Evolutionary conservation across 164 flowering plant genomes (phyloP).

Genomic region (Santalum album): DNA sequence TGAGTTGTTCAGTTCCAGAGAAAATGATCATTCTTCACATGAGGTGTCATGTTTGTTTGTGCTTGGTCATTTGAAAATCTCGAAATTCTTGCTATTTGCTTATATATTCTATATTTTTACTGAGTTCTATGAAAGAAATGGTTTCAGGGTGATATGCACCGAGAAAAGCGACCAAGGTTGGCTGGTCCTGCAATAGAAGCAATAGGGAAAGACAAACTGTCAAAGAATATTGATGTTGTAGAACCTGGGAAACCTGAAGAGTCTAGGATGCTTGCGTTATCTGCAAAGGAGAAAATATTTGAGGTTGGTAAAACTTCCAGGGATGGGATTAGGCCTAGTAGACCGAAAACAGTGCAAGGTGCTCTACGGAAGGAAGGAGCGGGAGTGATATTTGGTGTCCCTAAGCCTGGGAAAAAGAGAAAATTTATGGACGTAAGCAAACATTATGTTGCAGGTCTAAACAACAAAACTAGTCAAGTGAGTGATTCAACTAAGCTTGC

Average conservation of each 20-base stretch:
- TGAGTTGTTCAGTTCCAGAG: constrained; percentile 42
- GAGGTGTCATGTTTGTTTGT: constrained; percentile 30
- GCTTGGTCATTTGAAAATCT: no score
- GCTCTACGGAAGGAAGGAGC: constrained; percentile 76
- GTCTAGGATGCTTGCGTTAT: not conserved
- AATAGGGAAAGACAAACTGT: constrained; percentile 30
- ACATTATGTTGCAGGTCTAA: constrained; percentile 55
- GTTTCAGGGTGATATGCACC: constrained; percentile 65
- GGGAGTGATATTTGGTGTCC: constrained; percentile 75
- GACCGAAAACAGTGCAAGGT: constrained; percentile 40
- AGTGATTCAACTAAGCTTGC: constrained; percentile 46
- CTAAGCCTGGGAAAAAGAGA: constrained; percentile 92
- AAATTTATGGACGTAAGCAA: constrained; percentile 99
- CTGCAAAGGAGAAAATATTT: constrained; percentile 52
- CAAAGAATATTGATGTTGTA: constrained; percentile 18
- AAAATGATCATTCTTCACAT: constrained; percentile 16
- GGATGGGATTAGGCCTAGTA: constrained; percentile 37
- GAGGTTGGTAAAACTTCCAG: constrained; percentile 46
- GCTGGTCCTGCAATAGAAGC: constrained; percentile 28
- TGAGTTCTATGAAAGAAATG: not conserved
- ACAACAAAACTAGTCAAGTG: constrained; percentile 26
- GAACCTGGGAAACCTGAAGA: constrained; percentile 12
- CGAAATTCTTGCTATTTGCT: not conserved
- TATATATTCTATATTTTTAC: not conserved
- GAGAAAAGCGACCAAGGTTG: constrained; percentile 58